Evolutionary conservation across 176 grass and related monocot species (phyloP), one percentile per base, ranked within the genome.

Genomic region (Avena eriantha): DNA sequence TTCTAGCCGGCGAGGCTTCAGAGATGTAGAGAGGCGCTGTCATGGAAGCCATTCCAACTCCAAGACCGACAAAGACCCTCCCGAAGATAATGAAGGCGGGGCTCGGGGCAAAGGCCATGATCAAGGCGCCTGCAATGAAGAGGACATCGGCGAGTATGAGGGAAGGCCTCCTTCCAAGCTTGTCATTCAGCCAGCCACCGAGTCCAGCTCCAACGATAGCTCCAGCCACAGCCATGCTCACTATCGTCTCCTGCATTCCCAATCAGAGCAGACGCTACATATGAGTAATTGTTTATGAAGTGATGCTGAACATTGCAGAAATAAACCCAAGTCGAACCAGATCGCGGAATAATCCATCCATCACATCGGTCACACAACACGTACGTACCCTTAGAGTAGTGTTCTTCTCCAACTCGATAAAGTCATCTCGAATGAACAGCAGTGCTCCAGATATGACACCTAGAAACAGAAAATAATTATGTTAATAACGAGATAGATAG

Each of bases 361-460:
- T 35, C 6, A 35, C 13, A 66, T 77, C 46, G 68, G 21, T 1
- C 43, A 41, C 13, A 58, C 33, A 29, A 29, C 29, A 29, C 29
- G 29, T 29, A 41, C 39, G 8, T 63, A 98, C 97, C 88, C 93
- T 93, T 55, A 98, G 73, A 19, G 90, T 47, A 41, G 97, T 96
- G 89, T 80, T 98, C 76, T 76, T 87, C 67, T 96, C 86, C 48
- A 98, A 92, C 16, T 79, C 58, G 35, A 81, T 39, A 54, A 98
- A 98, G 79, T 98, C 97, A 88, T 98, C 92, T 80, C 80, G 81
- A 51, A 98, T 98, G 79, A 96, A 98, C 54, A 98, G 69, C 56
- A 98, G 96, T 35, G 97, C 97, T 90, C 97, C 97, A 21, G 97
- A 98, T 82, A 98, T 98, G 76, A 98, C 97, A 82, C 97, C 97